These are phyloP conservation scores for Cladochytrium tenue DNA, from an alignment of 371 early-diverging fungal species.

Conservation along the genomic window DNA sequence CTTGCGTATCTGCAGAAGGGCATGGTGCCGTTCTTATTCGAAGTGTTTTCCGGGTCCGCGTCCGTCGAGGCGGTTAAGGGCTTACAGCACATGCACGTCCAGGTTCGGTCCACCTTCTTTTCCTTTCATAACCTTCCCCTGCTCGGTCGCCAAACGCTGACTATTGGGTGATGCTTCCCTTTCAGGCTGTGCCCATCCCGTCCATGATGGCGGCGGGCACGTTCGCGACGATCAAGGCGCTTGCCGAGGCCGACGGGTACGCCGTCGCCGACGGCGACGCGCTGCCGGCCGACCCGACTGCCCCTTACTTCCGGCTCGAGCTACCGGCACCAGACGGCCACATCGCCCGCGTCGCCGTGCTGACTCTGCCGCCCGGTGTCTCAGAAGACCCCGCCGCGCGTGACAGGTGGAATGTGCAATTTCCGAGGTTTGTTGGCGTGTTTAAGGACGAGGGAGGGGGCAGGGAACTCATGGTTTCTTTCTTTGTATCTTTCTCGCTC, in stretches of 20 bases:
- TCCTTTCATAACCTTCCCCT: constrained; percentile 40
- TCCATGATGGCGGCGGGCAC: constrained; percentile 12
- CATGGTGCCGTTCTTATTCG: constrained; percentile 68
- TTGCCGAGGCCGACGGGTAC: constrained; percentile 42
- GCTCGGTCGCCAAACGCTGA: constrained; percentile 30
- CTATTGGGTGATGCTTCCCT: constrained; percentile 16
- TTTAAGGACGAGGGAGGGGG: no score
- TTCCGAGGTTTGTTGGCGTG: no score
- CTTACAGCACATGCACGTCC: constrained; percentile 58
- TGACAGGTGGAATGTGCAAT: no score
- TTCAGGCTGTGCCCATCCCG: constrained; percentile 43
- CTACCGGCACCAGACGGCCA: constrained; percentile 51
- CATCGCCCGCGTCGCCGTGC: no score
- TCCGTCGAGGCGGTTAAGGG: constrained; percentile 11
- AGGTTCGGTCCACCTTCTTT: constrained; percentile 40
- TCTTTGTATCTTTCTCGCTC: no score
- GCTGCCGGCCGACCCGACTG: constrained; percentile 49
- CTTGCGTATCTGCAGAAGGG: constrained; percentile 50
- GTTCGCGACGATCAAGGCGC: constrained; percentile 28
- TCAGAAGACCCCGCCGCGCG: background rate
- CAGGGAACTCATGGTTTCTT: no score
- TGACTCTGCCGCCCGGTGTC: no score
- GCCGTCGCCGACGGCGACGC: constrained; percentile 32
- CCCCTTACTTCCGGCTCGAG: constrained; percentile 67
- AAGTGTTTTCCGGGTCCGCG: constrained; percentile 56